A percentile compares a stretch with the other conserved stretches of the same genome.
These are phyloP conservation scores for Acanthamoeba lenticulata DNA, from an alignment of 208 protist genomes.

Conservation along the genomic window DNA sequence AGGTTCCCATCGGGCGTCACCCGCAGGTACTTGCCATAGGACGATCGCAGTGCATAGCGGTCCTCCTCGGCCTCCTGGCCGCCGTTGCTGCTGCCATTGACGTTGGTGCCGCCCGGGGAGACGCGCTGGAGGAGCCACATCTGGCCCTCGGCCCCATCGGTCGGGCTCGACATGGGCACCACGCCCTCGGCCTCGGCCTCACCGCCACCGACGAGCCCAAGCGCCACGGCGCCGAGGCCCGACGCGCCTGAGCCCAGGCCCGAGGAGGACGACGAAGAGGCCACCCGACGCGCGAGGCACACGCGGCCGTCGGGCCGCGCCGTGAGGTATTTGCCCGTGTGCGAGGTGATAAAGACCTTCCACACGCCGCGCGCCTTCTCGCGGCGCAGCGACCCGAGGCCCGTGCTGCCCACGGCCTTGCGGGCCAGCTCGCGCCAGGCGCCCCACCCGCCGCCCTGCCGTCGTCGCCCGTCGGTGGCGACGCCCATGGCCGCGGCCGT, in stretches of 20 bases:
- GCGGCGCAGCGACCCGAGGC: conserved; percentile 26
- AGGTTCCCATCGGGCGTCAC: not conserved
- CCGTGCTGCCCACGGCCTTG: conserved; percentile 29
- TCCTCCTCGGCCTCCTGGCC: conserved; percentile 6
- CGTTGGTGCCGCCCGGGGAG: not conserved
- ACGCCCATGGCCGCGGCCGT: not conserved
- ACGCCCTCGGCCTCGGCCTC: not conserved
- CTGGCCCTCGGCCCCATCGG: conserved; percentile 21
- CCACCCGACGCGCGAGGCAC: not conserved
- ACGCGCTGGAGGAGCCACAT: conserved; percentile 64
- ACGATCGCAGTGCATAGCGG: not conserved
- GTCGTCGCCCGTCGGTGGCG: not conserved
- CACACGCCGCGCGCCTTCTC: conserved; percentile 54
- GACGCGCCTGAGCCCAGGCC: too few species aligned
- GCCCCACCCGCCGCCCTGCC: not conserved
- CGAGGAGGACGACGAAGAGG: too few species aligned
- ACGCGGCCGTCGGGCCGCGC: conserved; percentile 44
- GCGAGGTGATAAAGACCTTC: conserved; percentile 57
- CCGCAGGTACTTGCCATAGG: conserved; percentile 3
- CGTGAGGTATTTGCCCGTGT: conserved; percentile 38
- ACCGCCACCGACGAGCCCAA: too few species aligned
- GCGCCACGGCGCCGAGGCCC: too few species aligned
- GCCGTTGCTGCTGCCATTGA: not conserved
- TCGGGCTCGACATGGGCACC: conserved; percentile 10
- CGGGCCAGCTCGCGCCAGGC: not conserved